A percentile compares a stretch with the other conserved stretches of the same genome.
Conservation (phyloP, 2,329 filamentous ascomycete genomes). For the Neopestalotiopsis clavispora region DNA sequence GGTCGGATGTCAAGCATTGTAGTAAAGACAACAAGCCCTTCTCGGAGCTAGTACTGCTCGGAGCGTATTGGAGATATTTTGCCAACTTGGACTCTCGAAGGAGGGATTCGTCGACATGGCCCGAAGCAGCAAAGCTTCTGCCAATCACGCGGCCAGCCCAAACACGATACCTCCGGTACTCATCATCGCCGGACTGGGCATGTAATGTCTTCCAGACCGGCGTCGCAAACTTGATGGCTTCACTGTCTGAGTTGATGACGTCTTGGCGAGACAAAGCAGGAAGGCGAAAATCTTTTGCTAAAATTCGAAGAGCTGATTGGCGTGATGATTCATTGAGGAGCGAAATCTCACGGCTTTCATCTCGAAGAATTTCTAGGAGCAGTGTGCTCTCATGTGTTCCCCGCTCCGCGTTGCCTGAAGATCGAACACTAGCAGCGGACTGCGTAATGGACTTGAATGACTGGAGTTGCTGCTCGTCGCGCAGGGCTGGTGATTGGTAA, state of each 20-base stretch:
- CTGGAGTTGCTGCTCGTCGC: conserved; percentile 50
- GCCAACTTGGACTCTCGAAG: conserved; percentile 63
- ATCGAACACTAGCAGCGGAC: conserved; percentile 70
- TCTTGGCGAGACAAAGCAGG: conserved; percentile 65
- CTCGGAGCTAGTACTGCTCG: conserved; percentile 61
- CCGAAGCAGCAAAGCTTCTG: conserved; percentile 79
- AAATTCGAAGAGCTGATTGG: conserved; percentile 70
- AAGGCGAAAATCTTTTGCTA: conserved; percentile 76
- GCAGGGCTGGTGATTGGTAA: conserved; percentile 62
- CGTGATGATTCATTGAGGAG: conserved; percentile 75
- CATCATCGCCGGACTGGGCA: conserved; percentile 63
- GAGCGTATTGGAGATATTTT: conserved; percentile 52
- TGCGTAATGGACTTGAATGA: conserved; percentile 71
- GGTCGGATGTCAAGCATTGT: conserved; percentile 63
- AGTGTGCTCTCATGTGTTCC: conserved; percentile 79
- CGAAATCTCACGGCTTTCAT: conserved; percentile 64
- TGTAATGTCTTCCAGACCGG: conserved; percentile 80
- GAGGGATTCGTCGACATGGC: conserved; percentile 66
- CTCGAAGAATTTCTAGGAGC: conserved; percentile 78
- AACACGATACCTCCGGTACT: conserved; percentile 75
- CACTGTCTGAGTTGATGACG: conserved; percentile 69
- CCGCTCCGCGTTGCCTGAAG: conserved; percentile 70
- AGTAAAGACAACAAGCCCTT: conserved; percentile 66
- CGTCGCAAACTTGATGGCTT: conserved; percentile 65
- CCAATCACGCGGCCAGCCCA: conserved; percentile 90